These are phyloP conservation scores for Colletotrichum sp. DNA, from an alignment of 2,329 filamentous ascomycete species.

Conservation along the genomic window DNA sequence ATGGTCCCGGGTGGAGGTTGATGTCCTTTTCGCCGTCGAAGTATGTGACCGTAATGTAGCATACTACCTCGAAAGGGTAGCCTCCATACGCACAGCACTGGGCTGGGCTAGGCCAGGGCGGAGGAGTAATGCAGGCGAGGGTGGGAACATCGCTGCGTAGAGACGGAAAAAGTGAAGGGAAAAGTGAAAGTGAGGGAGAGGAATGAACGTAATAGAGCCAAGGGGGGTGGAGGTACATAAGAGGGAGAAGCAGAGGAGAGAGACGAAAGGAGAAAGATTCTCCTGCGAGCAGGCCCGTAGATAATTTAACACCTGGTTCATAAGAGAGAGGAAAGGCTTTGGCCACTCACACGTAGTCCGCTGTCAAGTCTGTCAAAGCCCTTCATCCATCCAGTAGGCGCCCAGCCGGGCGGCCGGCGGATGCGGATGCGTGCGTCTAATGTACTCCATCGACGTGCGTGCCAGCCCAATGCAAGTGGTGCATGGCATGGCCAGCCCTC, in stretches of 20 bases:
- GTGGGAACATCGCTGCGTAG: background rate
- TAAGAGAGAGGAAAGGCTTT: background rate
- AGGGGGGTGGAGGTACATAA: background rate
- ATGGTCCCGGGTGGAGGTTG: background rate
- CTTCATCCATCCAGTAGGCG: background rate
- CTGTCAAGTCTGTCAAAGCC: conserved; percentile 1
- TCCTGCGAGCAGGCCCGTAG: conserved; percentile 7
- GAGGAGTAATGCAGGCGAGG: background rate
- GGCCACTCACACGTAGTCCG: conserved; percentile 3
- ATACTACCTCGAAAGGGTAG: background rate
- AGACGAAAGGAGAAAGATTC: background rate
- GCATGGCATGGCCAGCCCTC: background rate
- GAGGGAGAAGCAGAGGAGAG: background rate
- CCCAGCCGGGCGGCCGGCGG: conserved; percentile 12
- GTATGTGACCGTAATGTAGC: background rate
- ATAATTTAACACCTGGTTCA: conserved; percentile 12
- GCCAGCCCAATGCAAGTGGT: conserved; percentile 5
- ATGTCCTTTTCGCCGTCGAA: background rate
- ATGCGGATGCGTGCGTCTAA: conserved; percentile 13
- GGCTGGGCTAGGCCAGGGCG: background rate
- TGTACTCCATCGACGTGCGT: background rate
- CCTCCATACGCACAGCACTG: background rate
- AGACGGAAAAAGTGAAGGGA: background rate
- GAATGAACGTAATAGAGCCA: background rate
- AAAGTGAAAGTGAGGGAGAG: background rate